Percentiles rank a stretch among this genome's conserved stretches.
phyloP scores from a whole-genome alignment of 768 basidiomycete genomes.

The Solioccasus polychromus region DNA sequence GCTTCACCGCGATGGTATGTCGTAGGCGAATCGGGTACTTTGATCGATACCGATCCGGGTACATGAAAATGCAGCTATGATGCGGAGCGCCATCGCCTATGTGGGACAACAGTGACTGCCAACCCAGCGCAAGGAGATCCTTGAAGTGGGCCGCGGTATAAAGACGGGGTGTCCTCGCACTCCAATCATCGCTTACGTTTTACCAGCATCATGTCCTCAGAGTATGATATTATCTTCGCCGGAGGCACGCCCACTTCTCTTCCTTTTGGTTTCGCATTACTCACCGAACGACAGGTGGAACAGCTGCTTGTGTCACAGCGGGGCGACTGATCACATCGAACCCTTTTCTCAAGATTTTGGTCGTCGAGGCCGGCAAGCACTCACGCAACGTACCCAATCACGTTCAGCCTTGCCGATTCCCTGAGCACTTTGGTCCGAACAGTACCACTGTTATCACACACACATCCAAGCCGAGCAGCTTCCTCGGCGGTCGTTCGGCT shows the following conservation, averaged over 20 bases:
- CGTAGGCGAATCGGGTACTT: no score
- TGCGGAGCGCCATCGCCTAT: no score
- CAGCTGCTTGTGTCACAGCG: conserved; percentile 27
- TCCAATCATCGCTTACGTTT: no score
- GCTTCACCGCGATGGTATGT: no score
- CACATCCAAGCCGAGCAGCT: conserved; percentile 11
- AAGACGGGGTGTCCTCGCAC: no score
- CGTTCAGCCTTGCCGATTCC: conserved; percentile 18
- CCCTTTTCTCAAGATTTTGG: conserved; percentile 26
- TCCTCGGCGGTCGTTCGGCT: conserved; percentile 13
- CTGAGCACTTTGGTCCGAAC: conserved; percentile 1
- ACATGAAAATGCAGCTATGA: no score
- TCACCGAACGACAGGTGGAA: conserved; percentile 14
- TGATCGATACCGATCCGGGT: no score
- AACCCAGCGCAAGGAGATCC: no score
- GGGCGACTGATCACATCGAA: conserved; percentile 25
- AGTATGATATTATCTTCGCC: conserved; percentile 8
- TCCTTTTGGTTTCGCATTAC: neutral
- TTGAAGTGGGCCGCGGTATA: no score
- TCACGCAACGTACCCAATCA: conserved; percentile 18
- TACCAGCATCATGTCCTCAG: neutral
- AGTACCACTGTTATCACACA: no score
- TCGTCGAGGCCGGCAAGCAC: conserved; percentile 12
- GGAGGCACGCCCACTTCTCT: neutral
- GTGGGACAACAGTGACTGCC: no score